Evolutionary conservation across 495 filamentous ascomycete species (phyloP), one percentile per base, ranked within the genome.

Genomic region (Penicillium coffeae): DNA sequence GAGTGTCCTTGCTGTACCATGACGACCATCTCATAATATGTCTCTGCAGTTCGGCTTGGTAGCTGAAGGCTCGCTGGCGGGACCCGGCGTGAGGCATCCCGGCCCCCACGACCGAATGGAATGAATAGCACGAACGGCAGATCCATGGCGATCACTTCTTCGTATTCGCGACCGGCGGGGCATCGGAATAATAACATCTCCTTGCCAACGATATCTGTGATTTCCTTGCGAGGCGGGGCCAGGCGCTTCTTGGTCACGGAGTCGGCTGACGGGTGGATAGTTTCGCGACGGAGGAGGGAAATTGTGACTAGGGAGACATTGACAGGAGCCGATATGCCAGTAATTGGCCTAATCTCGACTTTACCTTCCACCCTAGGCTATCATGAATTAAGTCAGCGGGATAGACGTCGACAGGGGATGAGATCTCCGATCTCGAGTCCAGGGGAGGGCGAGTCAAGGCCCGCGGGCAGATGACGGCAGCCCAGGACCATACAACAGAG

Each of bases 71-170:
- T 95, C 21, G 94, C 92, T 8, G 93, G 91, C 8, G 93, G 93
- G 52, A 97, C 90, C 42, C 92, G 80, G 51, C 87, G 73, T 25
- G 91, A 91, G 19, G 83, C 82, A 68, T 96, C 93, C 61, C 91
- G 87, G 12, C 89, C 88, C 3, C 88, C 87, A 59, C 89, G 82
- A 14, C 91, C 91, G 61, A 89, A 96, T 2, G 94, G 93, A 62
- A 98, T 96, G 70, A 97, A 96, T 38, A 98, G 78, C 13, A 96
- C 87, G 56, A 98, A 98, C 8, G 93, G 93, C 27, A 98, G 73
- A 61, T 98, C 94, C 93, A 98, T 98, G n/a, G 85, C 84, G 52
- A 95, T 82, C 14, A 98, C 86, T 51, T 80, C 86, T 58, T 97
- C 93, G 45, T 81, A 85, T 56, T 95, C 87, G 61, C 79, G 88